Conservation (phyloP, 345 rosid species). For the Brassica carinata region DNA sequence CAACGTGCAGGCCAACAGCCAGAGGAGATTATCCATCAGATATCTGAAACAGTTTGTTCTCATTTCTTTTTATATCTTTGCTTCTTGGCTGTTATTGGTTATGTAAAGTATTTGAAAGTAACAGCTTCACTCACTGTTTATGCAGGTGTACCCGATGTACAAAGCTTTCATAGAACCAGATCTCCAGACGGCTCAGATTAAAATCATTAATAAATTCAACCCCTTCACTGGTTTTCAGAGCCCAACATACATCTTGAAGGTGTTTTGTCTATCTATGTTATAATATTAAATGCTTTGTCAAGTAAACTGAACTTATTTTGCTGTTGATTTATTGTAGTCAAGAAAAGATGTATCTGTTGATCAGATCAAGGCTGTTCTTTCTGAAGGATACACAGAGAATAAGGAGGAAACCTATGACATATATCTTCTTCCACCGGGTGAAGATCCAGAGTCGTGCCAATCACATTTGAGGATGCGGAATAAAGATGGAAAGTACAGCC, state of each 20-base stretch:
- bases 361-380: constrained; percentile 66
- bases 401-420: constrained; percentile 92
- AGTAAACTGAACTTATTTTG: constrained; percentile 1
- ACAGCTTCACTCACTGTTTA: constrained; percentile 3
- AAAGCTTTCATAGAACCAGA: constrained; percentile 99
- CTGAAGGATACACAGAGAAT: constrained; percentile 68
- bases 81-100: constrained; percentile 11
- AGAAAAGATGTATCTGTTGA: constrained; percentile 64
- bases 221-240: constrained; percentile 97
- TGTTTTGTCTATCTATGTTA: constrained; percentile 8
- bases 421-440: constrained; percentile 98
- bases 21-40: constrained; percentile 71
- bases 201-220: constrained; percentile 89
- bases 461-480: constrained; percentile 98
- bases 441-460: constrained; percentile 96
- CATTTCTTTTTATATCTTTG: neutral
- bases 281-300: too few relatives aligned
- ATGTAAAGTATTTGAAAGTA: neutral
- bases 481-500: constrained; percentile 97
- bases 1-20: constrained; percentile 99
- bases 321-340: constrained; percentile 61
- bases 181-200: constrained; percentile 95
- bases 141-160: constrained; percentile 98
- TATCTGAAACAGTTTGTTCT: constrained; percentile 86
- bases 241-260: constrained; percentile 98